These are phyloP conservation scores for Arctium lappa DNA, from an alignment of 129 eudicot genomes.

Conservation along the genomic window DNA sequence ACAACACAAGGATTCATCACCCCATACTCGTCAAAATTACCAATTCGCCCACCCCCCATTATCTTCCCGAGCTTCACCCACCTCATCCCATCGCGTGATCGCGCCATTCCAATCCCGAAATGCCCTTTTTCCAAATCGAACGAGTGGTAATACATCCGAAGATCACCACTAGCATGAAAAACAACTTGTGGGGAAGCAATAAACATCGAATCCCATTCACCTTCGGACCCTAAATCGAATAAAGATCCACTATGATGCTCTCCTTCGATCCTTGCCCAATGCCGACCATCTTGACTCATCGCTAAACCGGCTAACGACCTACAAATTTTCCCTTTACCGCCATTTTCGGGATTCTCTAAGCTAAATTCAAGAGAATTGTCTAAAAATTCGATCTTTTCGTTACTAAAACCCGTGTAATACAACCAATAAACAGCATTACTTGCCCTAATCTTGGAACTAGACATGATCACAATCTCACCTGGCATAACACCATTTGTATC, in stretches of 20 bases:
- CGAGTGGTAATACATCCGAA: slow-evolving; percentile 91
- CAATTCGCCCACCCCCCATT: slow-evolving; percentile 48
- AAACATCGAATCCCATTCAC: slow-evolving; percentile 84
- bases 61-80: slow-evolving; percentile 89
- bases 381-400: slow-evolving; percentile 44
- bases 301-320: slow-evolving; percentile 88
- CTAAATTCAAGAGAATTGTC: slow-evolving; percentile 33
- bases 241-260: slow-evolving; percentile 92
- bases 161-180: slow-evolving; percentile 63
- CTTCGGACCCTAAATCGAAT: slow-evolving; percentile 73
- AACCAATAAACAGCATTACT: slow-evolving; percentile 83
- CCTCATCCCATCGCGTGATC: slow-evolving; percentile 87
- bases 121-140: slow-evolving; percentile 53
- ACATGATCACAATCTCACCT: slow-evolving; percentile 72
- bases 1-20: slow-evolving; percentile 59
- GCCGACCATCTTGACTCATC: slow-evolving; percentile 96
- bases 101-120: slow-evolving; percentile 65
- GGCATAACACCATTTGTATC: slow-evolving; percentile 78
- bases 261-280: slow-evolving; percentile 97
- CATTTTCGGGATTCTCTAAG: slow-evolving; percentile 35
- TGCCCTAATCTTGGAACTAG: slow-evolving; percentile 67
- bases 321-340: slow-evolving; percentile 33
- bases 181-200: slow-evolving; percentile 89
- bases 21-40: slow-evolving; percentile 67
- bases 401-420: slow-evolving; percentile 68